phyloP scores from a whole-genome alignment of 805 yeast genomes.

The Zygoascus flipseniorum region DNA sequence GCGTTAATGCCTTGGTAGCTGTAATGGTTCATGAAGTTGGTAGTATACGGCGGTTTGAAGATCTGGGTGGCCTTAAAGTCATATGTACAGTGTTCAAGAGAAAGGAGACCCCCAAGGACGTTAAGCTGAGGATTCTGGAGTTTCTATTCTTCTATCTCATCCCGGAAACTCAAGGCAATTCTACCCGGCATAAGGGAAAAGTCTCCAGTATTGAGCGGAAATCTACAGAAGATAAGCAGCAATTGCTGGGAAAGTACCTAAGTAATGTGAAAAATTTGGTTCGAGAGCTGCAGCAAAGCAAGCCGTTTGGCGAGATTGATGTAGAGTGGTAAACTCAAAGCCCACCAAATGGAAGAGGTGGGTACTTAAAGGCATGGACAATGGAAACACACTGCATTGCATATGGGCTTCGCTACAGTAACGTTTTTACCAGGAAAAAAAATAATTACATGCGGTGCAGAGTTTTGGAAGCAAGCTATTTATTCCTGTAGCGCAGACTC shows the following conservation, averaged over 20 bases:
- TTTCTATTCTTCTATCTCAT: constrained; percentile 59
- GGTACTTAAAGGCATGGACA: too few species aligned
- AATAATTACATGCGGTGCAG: too few species aligned
- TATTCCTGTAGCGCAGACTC: too few species aligned
- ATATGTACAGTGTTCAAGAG: constrained; percentile 40
- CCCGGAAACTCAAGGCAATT: constrained; percentile 40
- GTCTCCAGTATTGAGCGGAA: constrained; percentile 24
- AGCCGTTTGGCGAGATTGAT: constrained; percentile 42
- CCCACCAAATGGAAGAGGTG: not conserved
- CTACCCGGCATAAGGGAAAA: constrained; percentile 11
- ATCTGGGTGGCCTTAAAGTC: constrained; percentile 43
- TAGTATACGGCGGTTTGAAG: constrained; percentile 54
- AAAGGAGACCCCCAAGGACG: constrained; percentile 37
- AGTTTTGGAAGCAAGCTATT: too few species aligned
- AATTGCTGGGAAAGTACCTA: constrained; percentile 34
- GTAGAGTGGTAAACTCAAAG: constrained; percentile 35
- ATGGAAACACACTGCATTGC: too few species aligned
- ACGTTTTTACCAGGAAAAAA: too few species aligned
- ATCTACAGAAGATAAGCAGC: constrained; percentile 39
- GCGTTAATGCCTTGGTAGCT: constrained; percentile 50
- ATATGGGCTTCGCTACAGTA: too few species aligned
- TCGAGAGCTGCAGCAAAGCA: constrained; percentile 36
- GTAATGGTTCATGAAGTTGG: constrained; percentile 47
- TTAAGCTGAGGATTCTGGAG: constrained; percentile 58
- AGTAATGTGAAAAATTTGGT: constrained; percentile 40